Percentiles rank a stretch among this genome's conserved stretches.
These are phyloP conservation scores for Thelonectria blattea DNA, from an alignment of 2,329 filamentous ascomycete species.

Conservation along the genomic window DNA sequence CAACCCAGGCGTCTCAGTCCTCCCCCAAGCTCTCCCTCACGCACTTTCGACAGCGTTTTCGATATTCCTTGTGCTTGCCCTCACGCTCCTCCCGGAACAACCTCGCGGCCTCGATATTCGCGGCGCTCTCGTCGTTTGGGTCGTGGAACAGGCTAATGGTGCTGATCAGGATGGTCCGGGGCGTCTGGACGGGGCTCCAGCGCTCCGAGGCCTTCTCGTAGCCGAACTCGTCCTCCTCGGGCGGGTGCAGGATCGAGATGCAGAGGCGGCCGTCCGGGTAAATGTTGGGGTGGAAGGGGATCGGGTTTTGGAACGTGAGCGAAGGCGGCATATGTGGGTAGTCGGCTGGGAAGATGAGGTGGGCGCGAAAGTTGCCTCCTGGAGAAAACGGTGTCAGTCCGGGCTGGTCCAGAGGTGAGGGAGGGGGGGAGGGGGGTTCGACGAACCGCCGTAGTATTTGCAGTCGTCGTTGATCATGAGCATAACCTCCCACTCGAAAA, in stretches of 20 bases:
- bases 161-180: conserved; percentile 90
- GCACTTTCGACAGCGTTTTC: conserved; percentile 76
- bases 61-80: conserved; percentile 71
- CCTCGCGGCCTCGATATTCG: conserved; percentile 91
- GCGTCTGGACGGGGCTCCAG: conserved; percentile 93
- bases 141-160: conserved; percentile 92
- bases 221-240: conserved; percentile 90
- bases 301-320: conserved; percentile 82
- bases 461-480: conserved; percentile 96
- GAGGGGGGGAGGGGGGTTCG: not conserved
- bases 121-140: conserved; percentile 94
- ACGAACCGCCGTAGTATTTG: conserved; percentile 87
- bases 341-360: conserved; percentile 79
- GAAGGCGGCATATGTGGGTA: conserved; percentile 90
- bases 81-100: conserved; percentile 81
- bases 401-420: not conserved
- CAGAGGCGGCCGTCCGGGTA: conserved; percentile 88
- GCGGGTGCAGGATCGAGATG: conserved; percentile 95
- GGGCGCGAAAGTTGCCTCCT: conserved; percentile 93
- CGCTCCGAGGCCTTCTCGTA: conserved; percentile 91
- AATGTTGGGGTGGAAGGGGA: conserved; percentile 94
- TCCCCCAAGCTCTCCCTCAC: conserved; percentile 83
- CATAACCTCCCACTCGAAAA: conserved; percentile 99
- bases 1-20: conserved; percentile 49
- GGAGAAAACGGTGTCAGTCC: conserved; percentile 16